These are phyloP conservation scores for Paraleonurus japonicus DNA, from an alignment of 257 asterid genomes.

Conservation along the genomic window DNA sequence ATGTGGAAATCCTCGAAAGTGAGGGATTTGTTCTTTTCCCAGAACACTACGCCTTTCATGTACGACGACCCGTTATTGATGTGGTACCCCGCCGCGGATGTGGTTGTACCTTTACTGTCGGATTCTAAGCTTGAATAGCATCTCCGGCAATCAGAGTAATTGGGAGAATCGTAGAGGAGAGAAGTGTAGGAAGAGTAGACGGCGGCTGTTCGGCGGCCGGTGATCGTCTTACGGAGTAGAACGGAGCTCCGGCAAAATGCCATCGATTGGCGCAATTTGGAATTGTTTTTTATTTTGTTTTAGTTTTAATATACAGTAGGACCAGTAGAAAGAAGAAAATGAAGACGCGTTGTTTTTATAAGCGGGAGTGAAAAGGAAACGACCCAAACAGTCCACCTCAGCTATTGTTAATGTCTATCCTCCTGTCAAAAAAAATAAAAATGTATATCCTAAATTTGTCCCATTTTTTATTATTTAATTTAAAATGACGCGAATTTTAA, in stretches of 20 bases:
- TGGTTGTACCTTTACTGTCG: slow-evolving; percentile 35
- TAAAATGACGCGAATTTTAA: no score
- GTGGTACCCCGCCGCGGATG: slow-evolving; percentile 60
- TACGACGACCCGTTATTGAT: slow-evolving; percentile 63
- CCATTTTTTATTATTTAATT: no score
- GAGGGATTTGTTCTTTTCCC: slow-evolving; percentile 80
- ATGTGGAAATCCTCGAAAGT: slow-evolving; percentile 82
- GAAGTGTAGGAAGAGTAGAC: slow-evolving; percentile 20
- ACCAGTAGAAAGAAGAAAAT: background rate
- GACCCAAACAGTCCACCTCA: no score
- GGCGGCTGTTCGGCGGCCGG: slow-evolving; percentile 28
- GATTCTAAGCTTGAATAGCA: slow-evolving; percentile 37
- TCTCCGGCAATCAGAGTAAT: slow-evolving; percentile 32
- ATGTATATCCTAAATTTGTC: no score
- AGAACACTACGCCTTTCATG: slow-evolving; percentile 91
- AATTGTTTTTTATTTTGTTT: no score
- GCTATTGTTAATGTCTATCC: no score
- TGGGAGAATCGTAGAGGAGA: slow-evolving; percentile 16
- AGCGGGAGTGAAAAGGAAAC: no score
- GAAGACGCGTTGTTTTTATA: background rate
- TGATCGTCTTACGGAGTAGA: slow-evolving; percentile 44
- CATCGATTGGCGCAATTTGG: slow-evolving; percentile 33
- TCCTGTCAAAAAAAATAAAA: no score
- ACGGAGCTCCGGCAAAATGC: slow-evolving; percentile 49
- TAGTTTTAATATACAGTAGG: background rate